Evolutionary conservation across 306 rosid genomes (phyloP).

Genomic region (barrel medic (Medicago truncatula)): MtrunA17r5.0-ANR NC_053042.1:37054501-37055000

Average conservation of each 20-base stretch:
- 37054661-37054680: background rate
- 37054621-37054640: no score
- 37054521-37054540: no score
- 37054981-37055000: conserved; percentile 74
- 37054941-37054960: conserved; percentile 66
- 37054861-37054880: conserved; percentile 91
- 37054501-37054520: background rate
- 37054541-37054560: no score
- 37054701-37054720: background rate
- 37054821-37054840: conserved; percentile 85
- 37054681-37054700: background rate
- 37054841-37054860: conserved; percentile 96
- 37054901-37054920: conserved; percentile 94
- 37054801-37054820: conserved; percentile 65
- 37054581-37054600: no score
- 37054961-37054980: conserved; percentile 60
- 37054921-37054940: conserved; percentile 79
- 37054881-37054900: conserved; percentile 87
- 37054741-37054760: no score
- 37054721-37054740: conserved; percentile 26
- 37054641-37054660: no score
- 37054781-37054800: conserved; percentile 62
- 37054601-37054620: no score
- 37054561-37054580: no score
- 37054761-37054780: no score